Evolutionary conservation across 2,329 filamentous ascomycete genomes (phyloP), one percentile per base, ranked within the genome.

Genomic region (Venturia effusa): DNA sequence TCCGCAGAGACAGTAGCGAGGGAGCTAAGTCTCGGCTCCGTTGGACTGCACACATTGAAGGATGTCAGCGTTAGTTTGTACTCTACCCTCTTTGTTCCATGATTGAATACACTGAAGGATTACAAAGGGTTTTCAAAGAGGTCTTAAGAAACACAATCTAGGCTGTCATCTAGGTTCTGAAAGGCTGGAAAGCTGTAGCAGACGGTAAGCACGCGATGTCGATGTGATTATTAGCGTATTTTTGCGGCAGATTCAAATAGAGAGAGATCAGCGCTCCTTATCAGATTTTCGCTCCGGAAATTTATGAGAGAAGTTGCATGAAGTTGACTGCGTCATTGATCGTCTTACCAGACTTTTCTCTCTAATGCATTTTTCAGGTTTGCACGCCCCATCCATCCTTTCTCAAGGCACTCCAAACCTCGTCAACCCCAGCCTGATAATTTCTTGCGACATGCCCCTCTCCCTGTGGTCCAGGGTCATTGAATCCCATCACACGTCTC

Each of bases 371-470:
- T 27, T 34, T 17, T 57, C 30, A 57, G 22, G 10, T 3, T 8
- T 57, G 8, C 30, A 41, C 24, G n/a, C 81, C 81, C 82, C 83
- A 85, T 61, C 77, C 79, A 30, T 75, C 72, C 67, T 77, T 69
- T 40, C 70, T 74, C 68, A 85, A 67, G 73, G 79, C 74, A 32
- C 67, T 74, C 70, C 77, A 80, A 24, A 81, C 77, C 68, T 83
- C 80, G 22, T 77, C 74, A 64, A 77, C 73, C 19, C 74, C 72
- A 22, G 71, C 69, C 39, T 67, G 69, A 61, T 73, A 64, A 62
- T 80, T 78, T 39, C 78, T 78, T 19, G 76, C 76, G 11, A 75
- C 78, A 68, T 78, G 78, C 3, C 83, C 83, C 40, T 73, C 40
- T 15, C 62, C 63, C 19, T 57, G 41, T 22, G 65, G 62, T 27